phyloP scores from a whole-genome alignment of 257 asterid genomes.

The Nemophila menziesii region DNA sequence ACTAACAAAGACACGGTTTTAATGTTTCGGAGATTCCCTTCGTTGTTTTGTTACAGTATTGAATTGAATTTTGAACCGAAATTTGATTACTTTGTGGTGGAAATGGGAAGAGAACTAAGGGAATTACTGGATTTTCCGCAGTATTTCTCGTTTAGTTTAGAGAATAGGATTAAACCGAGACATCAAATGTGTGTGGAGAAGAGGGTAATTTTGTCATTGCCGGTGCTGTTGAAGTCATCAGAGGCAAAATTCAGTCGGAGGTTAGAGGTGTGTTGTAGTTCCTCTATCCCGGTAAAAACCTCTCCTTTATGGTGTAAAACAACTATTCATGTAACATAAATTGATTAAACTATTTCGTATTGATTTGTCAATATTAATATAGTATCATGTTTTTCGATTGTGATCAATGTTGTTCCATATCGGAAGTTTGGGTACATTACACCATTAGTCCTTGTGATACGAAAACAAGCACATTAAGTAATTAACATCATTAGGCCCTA shows the following conservation, averaged over 20 bases:
- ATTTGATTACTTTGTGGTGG: conserved; percentile 69
- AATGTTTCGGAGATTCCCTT: conserved; percentile 71
- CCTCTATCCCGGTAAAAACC: conserved; percentile 57
- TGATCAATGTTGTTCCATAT: too few relatives aligned
- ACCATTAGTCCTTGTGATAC: too few relatives aligned
- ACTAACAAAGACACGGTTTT: conserved; percentile 38
- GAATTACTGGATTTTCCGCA: conserved; percentile 77
- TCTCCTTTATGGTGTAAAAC: conserved; percentile 69
- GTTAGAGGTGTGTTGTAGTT: conserved; percentile 62
- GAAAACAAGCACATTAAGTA: too few relatives aligned
- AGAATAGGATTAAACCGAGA: conserved; percentile 73
- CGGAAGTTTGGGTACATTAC: too few relatives aligned
- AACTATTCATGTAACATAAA: conserved; percentile 10
- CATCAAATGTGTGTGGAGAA: conserved; percentile 70
- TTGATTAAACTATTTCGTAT: not conserved
- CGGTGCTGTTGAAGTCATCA: conserved; percentile 58
- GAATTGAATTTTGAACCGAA: conserved; percentile 74
- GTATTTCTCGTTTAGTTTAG: conserved; percentile 81
- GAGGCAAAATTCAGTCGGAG: conserved; percentile 43
- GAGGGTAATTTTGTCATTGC: conserved; percentile 66
- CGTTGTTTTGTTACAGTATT: conserved; percentile 79
- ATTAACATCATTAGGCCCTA: too few relatives aligned
- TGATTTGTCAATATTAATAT: conserved; percentile 1
- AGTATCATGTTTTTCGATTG: not conserved
- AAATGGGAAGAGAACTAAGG: conserved; percentile 80